Conservation (phyloP, 2,329 filamentous ascomycete genomes). For the Drechslerella dactyloides region DNA sequence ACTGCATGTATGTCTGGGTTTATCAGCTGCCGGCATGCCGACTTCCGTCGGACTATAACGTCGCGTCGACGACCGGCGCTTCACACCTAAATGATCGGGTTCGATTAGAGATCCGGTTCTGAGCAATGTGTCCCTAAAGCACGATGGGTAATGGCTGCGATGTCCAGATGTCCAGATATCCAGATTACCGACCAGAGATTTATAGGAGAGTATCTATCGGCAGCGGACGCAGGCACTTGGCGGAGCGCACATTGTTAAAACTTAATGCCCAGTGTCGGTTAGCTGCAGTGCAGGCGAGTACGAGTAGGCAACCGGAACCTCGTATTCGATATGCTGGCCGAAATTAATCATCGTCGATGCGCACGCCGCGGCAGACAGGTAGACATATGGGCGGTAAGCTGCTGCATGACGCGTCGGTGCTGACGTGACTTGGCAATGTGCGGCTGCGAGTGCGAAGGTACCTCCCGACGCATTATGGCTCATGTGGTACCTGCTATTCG, state of each 20-base stretch:
- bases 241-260: too few species aligned
- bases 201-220: too few species aligned
- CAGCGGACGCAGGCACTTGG: too few species aligned
- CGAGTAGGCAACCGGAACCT: too few species aligned
- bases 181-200: too few species aligned
- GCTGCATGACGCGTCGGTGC: slow-evolving; percentile 2
- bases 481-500: slow-evolving; percentile 1
- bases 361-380: background rate
- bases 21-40: background rate
- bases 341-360: background rate
- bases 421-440: background rate
- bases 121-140: background rate
- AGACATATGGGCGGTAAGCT: slow-evolving; percentile 1
- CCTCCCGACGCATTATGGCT: background rate
- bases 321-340: background rate
- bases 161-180: too few species aligned
- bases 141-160: background rate
- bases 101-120: slow-evolving; percentile 6
- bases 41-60: background rate
- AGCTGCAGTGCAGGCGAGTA: too few species aligned
- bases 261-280: too few species aligned
- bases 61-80: background rate
- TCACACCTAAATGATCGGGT: background rate
- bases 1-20: too few species aligned
- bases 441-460: background rate